Base-by-base conservation (phyloP, 78 protist genomes). In the Dictyostelium discoideum region DNA sequence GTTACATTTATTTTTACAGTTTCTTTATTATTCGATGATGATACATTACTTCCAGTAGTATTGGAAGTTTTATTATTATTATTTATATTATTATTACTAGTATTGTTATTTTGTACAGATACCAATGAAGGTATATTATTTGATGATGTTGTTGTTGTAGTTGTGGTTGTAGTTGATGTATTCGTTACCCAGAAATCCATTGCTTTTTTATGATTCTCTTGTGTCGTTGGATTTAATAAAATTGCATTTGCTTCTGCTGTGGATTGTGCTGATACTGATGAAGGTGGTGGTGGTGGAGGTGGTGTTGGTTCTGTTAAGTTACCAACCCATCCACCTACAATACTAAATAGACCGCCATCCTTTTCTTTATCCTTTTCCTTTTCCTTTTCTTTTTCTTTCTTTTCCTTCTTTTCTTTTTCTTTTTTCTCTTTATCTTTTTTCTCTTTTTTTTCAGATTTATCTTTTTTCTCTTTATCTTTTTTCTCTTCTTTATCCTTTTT, bases 151-250 rank as follows among this genome's bases (percentile, higher is more conserved):
- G 40, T 81, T 10, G 50, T 26, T n/a, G 37, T 32, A 1, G 63
- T 81, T n/a, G 69, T 10, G 3, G 40, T 81, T 14, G 85, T 39
- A 2, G 84, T 77, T 26, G 85, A 13, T 48, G 85, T 81, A 48
- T 42, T 81, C 20, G 48, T 85, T 20, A 18, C 37, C 93, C 93
- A 88, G 26, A 88, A 88, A 18, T 88, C 93, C 85, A 88, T 63
- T 29, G 86, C 93, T 48, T 88, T 88, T 74, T 78, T 80, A 63
- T 88, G 93, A 44, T 88, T 88, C 67, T 88, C 93, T 26, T 60
- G 46, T 16, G 77, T 60, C 3, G 50, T 14, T 18, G 73, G 87
- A 20, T 76, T 84, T 37, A 39, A 60, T 20, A 60, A 37, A 29
- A 32, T 20, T 37, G 46, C 63, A 20, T 20, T 29, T 20, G 80